Evolutionary conservation across 805 yeast genomes (phyloP).

Genomic region (Groenewaldozyma tartarivorans): DNA sequence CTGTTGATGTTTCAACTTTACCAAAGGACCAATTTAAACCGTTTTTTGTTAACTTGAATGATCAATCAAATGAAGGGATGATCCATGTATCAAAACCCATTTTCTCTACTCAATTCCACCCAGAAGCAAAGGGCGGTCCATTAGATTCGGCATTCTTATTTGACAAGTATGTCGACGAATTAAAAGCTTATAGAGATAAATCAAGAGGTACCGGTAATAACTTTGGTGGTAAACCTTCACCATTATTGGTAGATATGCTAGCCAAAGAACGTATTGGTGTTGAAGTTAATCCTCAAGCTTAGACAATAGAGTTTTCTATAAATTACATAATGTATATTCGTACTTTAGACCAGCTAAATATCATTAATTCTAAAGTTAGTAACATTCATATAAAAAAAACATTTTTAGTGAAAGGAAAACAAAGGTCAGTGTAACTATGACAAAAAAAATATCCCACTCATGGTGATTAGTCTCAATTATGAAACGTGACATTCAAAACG

Average conservation of each 20-base stretch:
- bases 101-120: slow-evolving; percentile 96
- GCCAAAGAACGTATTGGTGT: slow-evolving; percentile 35
- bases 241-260: slow-evolving; percentile 29
- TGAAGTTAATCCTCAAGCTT: slow-evolving; percentile 28
- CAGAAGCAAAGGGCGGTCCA: slow-evolving; percentile 99
- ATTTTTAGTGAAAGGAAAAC: background rate
- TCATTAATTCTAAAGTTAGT: background rate
- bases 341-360: no score
- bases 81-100: slow-evolving; percentile 79
- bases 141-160: slow-evolving; percentile 84
- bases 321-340: no score
- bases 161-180: slow-evolving; percentile 74
- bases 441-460: slow-evolving; percentile 5
- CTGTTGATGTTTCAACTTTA: slow-evolving; percentile 77
- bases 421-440: slow-evolving; percentile 20
- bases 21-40: slow-evolving; percentile 64
- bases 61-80: slow-evolving; percentile 97
- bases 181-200: slow-evolving; percentile 43
- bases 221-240: slow-evolving; percentile 31
- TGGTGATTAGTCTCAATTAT: no score
- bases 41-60: slow-evolving; percentile 87
- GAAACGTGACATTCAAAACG: slow-evolving; percentile 14
- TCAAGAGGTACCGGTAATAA: slow-evolving; percentile 30
- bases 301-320: no score
- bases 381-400: background rate